Base-by-base conservation (phyloP, 495 filamentous ascomycete species). In the Rhypophila decipiens region DNA sequence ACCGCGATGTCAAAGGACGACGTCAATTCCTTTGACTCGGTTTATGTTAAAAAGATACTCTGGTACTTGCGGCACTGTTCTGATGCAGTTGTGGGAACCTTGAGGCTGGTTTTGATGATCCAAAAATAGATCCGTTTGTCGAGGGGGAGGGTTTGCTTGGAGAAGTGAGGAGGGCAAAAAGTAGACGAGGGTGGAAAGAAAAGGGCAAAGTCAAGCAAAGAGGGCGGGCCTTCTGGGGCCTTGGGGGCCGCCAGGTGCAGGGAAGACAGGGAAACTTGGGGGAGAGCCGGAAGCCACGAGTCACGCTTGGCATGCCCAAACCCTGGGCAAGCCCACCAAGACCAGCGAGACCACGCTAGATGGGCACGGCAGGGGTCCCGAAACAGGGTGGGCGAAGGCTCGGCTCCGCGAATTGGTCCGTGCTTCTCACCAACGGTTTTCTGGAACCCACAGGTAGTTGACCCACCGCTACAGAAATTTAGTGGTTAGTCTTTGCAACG, bases 71-170 rank as follows among this genome's bases (percentile, higher is more conserved):
- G 46, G 56, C 60, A 53, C 46, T 51, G 56, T 41, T 13, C 55
- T 37, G 62, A 56, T 65, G 64, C 60, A 63, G 60, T 57, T 43
- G 49, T 53, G 34, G 47, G 44, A n/a, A n/a, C n/a, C 56, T 44
- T 50, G 53, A 61, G 57, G 58, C 58, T 63, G 55, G 60, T 57
- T 52, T 63, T 55, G 54, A 51, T 55, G 52, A 61, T 44, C 60
- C 58, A 64, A 64, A 54, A 52, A 64, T 64, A 64, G 58, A 55
- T 50, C 42, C 34, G 31, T 40, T 29, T 22, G 53, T 42, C 39
- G 38, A 49, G n/a, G n/a, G n/a, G n/a, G n/a, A n/a, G 42, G 56
- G 39, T 42, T 46, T 29, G 45, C 50, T 52, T 24, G 42, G 51
- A 35, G 46, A 44, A 51, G 57, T 61, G 52, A 49, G 44, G 55